phyloP scores from a whole-genome alignment of 305 asterid species.

The Striga hermonthica region DNA sequence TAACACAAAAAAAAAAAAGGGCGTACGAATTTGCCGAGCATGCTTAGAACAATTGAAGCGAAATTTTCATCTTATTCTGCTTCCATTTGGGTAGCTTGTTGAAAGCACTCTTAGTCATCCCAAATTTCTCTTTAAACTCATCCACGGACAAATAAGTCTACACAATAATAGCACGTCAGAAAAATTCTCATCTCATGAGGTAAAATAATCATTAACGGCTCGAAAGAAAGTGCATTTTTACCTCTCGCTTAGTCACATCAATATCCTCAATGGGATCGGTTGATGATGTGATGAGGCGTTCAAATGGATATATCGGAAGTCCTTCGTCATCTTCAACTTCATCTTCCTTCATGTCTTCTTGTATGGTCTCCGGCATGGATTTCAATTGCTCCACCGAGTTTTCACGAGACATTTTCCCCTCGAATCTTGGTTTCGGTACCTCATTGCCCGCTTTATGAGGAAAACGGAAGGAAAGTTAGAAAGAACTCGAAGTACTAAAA shows the following conservation, averaged over 20 bases:
- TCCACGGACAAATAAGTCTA: constrained; percentile 77
- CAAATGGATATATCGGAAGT: constrained; percentile 64
- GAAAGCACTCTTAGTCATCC: constrained; percentile 73
- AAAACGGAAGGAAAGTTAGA: background rate
- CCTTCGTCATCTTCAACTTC: constrained; percentile 83
- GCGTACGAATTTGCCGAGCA: constrained; percentile 29
- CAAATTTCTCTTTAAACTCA: constrained; percentile 88
- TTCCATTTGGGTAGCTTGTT: constrained; percentile 95
- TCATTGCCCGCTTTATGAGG: constrained; percentile 39
- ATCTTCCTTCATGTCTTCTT: constrained; percentile 77
- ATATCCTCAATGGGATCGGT: constrained; percentile 65
- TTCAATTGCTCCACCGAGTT: constrained; percentile 44
- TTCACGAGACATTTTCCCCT: constrained; percentile 41
- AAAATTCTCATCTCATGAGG: background rate
- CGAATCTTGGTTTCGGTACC: constrained; percentile 41
- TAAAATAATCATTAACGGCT: too few relatives aligned
- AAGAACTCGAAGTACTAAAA: too few relatives aligned
- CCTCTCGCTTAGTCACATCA: constrained; percentile 96
- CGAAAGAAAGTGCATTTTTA: constrained; percentile 20
- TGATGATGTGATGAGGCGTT: constrained; percentile 62
- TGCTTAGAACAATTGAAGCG: constrained; percentile 68
- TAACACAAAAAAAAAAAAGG: too few relatives aligned
- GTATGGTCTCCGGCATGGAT: constrained; percentile 74
- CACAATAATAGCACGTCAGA: constrained; percentile 20
- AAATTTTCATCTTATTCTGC: constrained; percentile 83